Conservation (phyloP, 257 asterid species). For the Petunia axillaris region DNA sequence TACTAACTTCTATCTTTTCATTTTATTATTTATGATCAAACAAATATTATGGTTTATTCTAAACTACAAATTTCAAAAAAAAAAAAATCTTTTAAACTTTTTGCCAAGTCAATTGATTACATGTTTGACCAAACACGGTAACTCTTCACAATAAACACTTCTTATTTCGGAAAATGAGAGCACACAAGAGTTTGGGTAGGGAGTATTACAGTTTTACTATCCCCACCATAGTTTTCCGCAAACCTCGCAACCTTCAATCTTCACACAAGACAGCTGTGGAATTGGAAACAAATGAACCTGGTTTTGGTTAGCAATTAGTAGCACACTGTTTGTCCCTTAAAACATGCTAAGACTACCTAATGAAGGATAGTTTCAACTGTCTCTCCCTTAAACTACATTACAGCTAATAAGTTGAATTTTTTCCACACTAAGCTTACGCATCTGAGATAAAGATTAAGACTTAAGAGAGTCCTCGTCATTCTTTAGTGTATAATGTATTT, state of each 20-base stretch:
- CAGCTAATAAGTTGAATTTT: conserved; percentile 53
- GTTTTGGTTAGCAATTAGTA: conserved; percentile 16
- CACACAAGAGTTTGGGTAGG: not conserved
- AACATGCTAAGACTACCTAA: conserved; percentile 9
- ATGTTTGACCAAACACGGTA: too few relatives aligned
- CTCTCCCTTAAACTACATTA: conserved; percentile 49
- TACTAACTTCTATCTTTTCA: too few relatives aligned
- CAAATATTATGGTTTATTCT: too few relatives aligned
- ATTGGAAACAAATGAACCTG: not conserved
- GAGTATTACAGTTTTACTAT: not conserved
- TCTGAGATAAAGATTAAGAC: too few relatives aligned
- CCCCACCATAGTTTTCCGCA: not conserved
- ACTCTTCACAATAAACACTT: too few relatives aligned
- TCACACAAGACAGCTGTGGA: not conserved
- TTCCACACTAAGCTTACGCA: not conserved
- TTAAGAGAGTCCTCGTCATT: conserved; percentile 12
- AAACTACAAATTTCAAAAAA: too few relatives aligned
- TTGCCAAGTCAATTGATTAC: too few relatives aligned
- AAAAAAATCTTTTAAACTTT: too few relatives aligned
- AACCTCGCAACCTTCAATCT: not conserved
- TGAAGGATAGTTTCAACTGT: conserved; percentile 43
- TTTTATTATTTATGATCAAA: too few relatives aligned
- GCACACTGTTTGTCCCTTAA: conserved; percentile 5
- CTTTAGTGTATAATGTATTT: not conserved
- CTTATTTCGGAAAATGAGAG: too few relatives aligned